phyloP scores from a whole-genome alignment of 2,329 filamentous ascomycete species.

The Calonectria pauciramosa region DNA sequence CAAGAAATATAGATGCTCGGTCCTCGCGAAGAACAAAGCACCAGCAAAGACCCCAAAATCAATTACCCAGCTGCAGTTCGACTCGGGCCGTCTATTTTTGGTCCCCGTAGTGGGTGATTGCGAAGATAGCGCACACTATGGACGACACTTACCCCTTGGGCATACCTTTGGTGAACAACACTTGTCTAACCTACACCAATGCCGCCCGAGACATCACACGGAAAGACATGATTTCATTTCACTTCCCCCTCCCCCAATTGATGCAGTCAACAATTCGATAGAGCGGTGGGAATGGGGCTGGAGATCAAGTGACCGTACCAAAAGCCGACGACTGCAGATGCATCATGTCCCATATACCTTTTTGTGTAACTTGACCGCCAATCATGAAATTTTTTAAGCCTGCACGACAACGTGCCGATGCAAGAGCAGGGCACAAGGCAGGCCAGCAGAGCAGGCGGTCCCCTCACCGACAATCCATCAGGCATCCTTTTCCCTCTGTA shows the following conservation, averaged over 20 bases:
- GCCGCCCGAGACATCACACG: not conserved
- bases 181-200: not conserved
- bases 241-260: not conserved
- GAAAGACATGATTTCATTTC: constrained; percentile 1
- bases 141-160: not conserved
- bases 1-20: not conserved
- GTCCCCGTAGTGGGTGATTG: not conserved
- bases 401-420: not conserved
- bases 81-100: not conserved
- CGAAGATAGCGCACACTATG: not conserved
- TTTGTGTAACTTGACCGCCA: not conserved
- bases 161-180: not conserved
- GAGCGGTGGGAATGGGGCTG: not conserved
- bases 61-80: not conserved
- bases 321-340: not conserved
- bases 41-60: not conserved
- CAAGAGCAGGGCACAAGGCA: not conserved
- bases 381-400: not conserved
- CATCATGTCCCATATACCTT: not conserved
- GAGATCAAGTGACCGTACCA: not conserved
- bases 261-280: too few relatives aligned
- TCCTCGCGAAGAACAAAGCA: not conserved
- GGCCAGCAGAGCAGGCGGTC: not conserved
- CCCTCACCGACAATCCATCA: constrained; percentile 7
- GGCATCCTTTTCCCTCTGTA: not conserved